Base-by-base conservation (phyloP, 2,329 filamentous ascomycete species). In the Calonectria pseudoturangicola region DNA sequence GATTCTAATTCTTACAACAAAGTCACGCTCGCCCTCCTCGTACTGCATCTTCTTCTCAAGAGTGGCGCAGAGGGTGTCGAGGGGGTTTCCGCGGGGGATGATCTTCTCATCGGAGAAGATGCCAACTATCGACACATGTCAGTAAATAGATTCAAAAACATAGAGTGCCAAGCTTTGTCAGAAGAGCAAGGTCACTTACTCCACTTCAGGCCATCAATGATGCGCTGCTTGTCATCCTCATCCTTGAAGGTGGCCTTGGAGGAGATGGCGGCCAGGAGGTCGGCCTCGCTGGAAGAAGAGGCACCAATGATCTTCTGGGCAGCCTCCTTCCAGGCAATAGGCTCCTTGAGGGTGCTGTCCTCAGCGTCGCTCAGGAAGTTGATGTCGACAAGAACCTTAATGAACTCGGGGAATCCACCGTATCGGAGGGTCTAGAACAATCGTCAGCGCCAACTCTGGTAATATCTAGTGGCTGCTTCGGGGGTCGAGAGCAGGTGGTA, bases 391-490 rank as follows among this genome's bases (percentile, higher is more conserved):
- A 98, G 92, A 30, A 93, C 91, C 83, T 93, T 93, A 87, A 98
- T 91, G 85, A 98, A 96, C 84, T 97, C 91, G 3, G 96, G 95
- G 90, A 98, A 98, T 54, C 96, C 95, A 77, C 91, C 89, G 88
- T 97, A 98, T 77, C 96, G 89, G 43, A 98, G 90, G 36, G 95
- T 97, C 54, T 58, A 36, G 15, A 15, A n/a, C 3, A 12, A 28
- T 45, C 21, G 62, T 64, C 64, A 54, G 9, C 33, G 12, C 9
- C 9, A n/a, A 21, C 16, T 6, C 12, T 9, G 5, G 43, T 45
- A 7, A 8, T 45, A 21, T 45, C 8, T n/a, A 21, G 21, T 45
- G 8, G 43, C 18, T 45, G 43, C n/a, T 10, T 13, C 16, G 36
- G 16, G 21, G 12, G 21, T 41, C 7, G 25, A 58, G 54, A 18